phyloP scores from a whole-genome alignment of 148 eudicot genomes.

The Diospyros lotus region DNA sequence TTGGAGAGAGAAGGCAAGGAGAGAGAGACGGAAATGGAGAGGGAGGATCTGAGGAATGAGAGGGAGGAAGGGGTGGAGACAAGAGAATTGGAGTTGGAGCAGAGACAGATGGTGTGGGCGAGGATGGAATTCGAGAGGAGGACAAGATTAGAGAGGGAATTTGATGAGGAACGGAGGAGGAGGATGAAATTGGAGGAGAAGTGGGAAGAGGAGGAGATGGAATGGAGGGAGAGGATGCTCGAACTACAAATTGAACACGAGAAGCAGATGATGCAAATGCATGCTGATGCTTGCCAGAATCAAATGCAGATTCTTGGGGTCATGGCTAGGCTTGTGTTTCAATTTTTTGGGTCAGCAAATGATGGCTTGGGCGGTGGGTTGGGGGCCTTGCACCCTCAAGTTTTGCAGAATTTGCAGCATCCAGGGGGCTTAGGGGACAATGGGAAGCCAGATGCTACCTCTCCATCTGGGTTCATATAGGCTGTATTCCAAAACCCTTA shows the following conservation, averaged over 20 bases:
- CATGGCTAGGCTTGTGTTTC: constrained; percentile 67
- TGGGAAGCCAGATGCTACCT: constrained; percentile 57
- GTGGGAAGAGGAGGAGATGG: constrained; percentile 82
- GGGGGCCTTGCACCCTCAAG: constrained; percentile 56
- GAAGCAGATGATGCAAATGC: constrained; percentile 91
- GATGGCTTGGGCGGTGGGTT: constrained; percentile 71
- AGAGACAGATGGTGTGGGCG: constrained; percentile 46
- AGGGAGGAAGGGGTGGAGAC: constrained; percentile 36
- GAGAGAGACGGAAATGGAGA: constrained; percentile 34
- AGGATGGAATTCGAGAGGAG: constrained; percentile 51
- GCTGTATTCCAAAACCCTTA: constrained; percentile 21
- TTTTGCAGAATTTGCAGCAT: constrained; percentile 69
- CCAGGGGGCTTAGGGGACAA: constrained; percentile 62
- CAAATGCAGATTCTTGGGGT: constrained; percentile 76
- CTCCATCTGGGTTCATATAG: constrained; percentile 69
- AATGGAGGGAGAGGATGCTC: constrained; percentile 77
- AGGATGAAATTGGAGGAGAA: constrained; percentile 78
- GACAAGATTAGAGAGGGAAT: constrained; percentile 41
- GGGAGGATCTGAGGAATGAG: constrained; percentile 28
- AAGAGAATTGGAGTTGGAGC: constrained; percentile 55
- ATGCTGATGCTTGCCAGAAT: constrained; percentile 79
- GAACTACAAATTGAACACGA: constrained; percentile 78
- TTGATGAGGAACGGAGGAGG: constrained; percentile 53
- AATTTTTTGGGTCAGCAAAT: constrained; percentile 55
- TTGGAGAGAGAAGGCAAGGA: constrained; percentile 26